Conservation (phyloP, 2,329 filamentous ascomycete genomes). For the Aureobasidium melanogenum region DNA sequence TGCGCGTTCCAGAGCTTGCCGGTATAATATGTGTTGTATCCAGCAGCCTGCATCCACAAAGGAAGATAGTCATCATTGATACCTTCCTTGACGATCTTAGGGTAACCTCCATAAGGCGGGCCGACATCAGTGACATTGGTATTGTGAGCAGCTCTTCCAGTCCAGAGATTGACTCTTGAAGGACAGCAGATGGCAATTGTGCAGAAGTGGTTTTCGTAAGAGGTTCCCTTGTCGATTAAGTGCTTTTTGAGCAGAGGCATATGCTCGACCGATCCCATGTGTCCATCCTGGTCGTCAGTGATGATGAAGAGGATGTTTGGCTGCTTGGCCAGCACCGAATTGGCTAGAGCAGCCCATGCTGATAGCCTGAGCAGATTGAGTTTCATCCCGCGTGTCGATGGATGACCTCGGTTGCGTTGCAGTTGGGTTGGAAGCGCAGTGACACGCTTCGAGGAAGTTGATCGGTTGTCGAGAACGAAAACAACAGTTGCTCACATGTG, state of each 20-base stretch:
- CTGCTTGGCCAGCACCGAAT: not conserved
- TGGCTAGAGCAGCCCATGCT: not conserved
- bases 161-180: conserved; percentile 55
- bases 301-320: conserved; percentile 58
- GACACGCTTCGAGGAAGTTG: not conserved
- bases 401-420: not conserved
- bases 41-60: conserved; percentile 57
- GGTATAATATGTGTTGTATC: conserved; percentile 63
- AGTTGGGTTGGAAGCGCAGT: not conserved
- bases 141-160: conserved; percentile 57
- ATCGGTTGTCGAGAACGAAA: not conserved
- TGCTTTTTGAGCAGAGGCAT: conserved; percentile 51
- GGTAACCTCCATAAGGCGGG: conserved; percentile 51
- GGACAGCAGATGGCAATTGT: conserved; percentile 59
- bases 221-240: conserved; percentile 49
- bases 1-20: conserved; percentile 63
- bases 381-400: not conserved
- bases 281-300: conserved; percentile 59
- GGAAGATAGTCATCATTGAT: conserved; percentile 60
- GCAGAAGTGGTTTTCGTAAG: conserved; percentile 53
- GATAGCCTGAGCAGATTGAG: not conserved
- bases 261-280: conserved; percentile 52
- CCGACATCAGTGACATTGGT: conserved; percentile 54
- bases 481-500: not conserved
- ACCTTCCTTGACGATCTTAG: conserved; percentile 56